Evolutionary conservation across 352 stramenopile genomes (phyloP), one percentile per base, ranked within the genome.

Genomic region (Blastocystis sp.): DNA sequence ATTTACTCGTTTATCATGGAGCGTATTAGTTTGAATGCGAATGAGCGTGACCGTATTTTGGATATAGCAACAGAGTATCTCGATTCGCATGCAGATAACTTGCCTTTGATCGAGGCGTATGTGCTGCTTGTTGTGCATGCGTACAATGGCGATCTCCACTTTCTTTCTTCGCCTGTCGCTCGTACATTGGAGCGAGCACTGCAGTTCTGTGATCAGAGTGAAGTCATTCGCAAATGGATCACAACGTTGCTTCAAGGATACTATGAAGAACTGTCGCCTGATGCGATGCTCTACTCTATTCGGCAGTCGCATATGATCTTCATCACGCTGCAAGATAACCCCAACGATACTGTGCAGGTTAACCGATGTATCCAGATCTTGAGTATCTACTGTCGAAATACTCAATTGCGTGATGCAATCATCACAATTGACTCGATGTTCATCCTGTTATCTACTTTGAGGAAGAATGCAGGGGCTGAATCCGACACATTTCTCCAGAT

Each of bases 1-100:
- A 50, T 84, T 26, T 84, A 66, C 41, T 26, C 73, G 2, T 64
- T 84, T 34, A 26, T 84, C 37, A 84, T 84, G 73, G 53, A 66
- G 50, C 53, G 53, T 53, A 9, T 23, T 29, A 77, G 26, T 59
- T 13, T 15, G 5, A 8, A 2, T 15, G 47, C 29, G 3, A 61
- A 29, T 20, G 53, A 84, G 20, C 73, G 73, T 26, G 73, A 84
- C 56, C 45, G 37, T 7, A 66, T 84, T 45, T 20, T 84, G 8
- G 73, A 69, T 23, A 84, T 39, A 34, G 73, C 73, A 2, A 84
- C 73, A 11, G 37, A 66, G 50, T 84, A 66, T n/a, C 53, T 84
- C 43, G 73, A 64, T 11, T 29, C 34, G 4, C 73, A 84, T 45
- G 73, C 43, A 29, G 55, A 84, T 29, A 41, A 84, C 41, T 23